phyloP scores from a whole-genome alignment of 345 rosid species.

The Odontarrhena argentea region DNA sequence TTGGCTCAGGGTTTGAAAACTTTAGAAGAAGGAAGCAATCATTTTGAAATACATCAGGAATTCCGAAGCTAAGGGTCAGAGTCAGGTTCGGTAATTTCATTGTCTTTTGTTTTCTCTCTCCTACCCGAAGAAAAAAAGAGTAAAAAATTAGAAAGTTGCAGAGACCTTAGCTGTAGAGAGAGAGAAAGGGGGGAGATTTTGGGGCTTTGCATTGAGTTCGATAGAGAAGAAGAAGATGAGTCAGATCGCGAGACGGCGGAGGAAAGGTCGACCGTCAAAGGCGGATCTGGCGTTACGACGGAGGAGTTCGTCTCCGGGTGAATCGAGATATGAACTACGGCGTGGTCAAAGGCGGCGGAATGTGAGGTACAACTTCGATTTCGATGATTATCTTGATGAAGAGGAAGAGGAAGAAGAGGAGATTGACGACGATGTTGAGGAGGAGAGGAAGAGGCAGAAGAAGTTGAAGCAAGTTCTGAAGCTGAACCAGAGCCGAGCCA shows the following conservation, averaged over 20 bases:
- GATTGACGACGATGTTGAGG: conserved; percentile 53
- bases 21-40: conserved; percentile 36
- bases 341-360: conserved; percentile 77
- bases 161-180: conserved; percentile 50
- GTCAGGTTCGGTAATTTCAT: conserved; percentile 44
- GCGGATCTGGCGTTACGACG: conserved; percentile 80
- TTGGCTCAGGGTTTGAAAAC: conserved; percentile 26
- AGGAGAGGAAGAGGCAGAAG: conserved; percentile 70
- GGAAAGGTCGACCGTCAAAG: conserved; percentile 95
- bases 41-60: conserved; percentile 34
- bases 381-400: conserved; percentile 72
- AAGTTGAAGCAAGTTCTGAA: conserved; percentile 76
- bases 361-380: conserved; percentile 79
- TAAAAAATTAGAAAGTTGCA: conserved; percentile 32
- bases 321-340: conserved; percentile 49
- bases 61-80: conserved; percentile 52
- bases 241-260: conserved; percentile 92
- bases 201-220: conserved; percentile 32
- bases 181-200: conserved; percentile 31
- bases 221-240: conserved; percentile 54
- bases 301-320: conserved; percentile 35
- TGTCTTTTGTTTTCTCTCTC: conserved; percentile 37
- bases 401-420: conserved; percentile 53
- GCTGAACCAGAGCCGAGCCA: conserved; percentile 56
- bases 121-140: conserved; percentile 34